Evolutionary conservation across 441 rosid genomes (phyloP), one percentile per base, ranked within the genome.

Genomic region (Pelargonium citronellum): DNA sequence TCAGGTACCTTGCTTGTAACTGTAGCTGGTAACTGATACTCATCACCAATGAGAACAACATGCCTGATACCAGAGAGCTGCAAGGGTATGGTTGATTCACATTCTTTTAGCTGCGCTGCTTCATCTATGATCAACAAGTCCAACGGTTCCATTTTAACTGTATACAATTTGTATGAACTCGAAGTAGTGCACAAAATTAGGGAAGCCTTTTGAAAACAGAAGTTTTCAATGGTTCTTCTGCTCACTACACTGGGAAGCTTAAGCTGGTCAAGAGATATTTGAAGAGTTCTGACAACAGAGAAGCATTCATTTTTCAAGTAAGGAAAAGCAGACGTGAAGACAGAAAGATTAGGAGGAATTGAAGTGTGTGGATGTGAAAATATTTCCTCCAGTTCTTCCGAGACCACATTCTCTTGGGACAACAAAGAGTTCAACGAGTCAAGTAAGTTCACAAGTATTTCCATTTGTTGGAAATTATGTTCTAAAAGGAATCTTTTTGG

Each of bases 81-180:
- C 0, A 74, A 39, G 16, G 77, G 77, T 43, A 73, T 73, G 44
- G 16, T 39, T 44, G 77, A 73, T 44, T 73, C 76, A 20, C 76
- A 73, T 68, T 74, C 77, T 64, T 64, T 74, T 65, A 74, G 22
- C 77, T 63, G 72, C n/a, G 77, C 72, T 27, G 77, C 77, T 63
- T 74, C 77, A 65, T 74, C 77, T 17, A 69, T 74, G 4, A 74
- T 67, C 58, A 74, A 15, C 7, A 69, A 24, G 10, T 74, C 30
- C 60, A 64, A 10, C 27, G 77, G 69, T 41, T 51, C 17, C 69
- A 63, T 69, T 27, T 19, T 22, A 63, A 53, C 37, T 13, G 16
- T 37, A 55, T 65, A 24, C 69, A 74, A 64, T 64, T 53, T 74
- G 67, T 64, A 58, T 12, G 77, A 61, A 64, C 66, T 64, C 5